phyloP scores from a whole-genome alignment of 208 protist genomes.

The Leishmania martiniquensis region DNA sequence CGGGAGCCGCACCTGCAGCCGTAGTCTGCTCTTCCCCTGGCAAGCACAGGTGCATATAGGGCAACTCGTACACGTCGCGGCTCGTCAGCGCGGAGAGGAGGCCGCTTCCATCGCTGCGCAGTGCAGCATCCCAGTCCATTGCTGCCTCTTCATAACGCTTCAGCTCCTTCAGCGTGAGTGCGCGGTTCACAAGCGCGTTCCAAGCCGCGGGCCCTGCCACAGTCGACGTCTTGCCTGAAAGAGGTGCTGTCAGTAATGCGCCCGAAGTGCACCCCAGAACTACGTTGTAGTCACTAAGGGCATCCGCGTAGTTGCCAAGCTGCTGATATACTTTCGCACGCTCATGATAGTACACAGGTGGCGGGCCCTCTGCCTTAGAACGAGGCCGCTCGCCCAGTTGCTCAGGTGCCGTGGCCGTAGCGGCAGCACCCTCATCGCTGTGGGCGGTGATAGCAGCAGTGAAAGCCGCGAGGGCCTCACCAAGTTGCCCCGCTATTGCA shows the following conservation, averaged over 20 bases:
- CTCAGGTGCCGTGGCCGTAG: neutral
- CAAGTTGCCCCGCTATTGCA: conserved; percentile 26
- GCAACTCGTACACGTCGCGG: conserved; percentile 59
- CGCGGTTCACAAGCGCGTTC: conserved; percentile 78
- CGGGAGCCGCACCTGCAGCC: neutral
- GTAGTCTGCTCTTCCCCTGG: conserved; percentile 53
- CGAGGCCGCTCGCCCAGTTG: neutral
- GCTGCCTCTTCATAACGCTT: conserved; percentile 74
- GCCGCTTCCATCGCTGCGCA: conserved; percentile 48
- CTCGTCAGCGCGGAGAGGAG: conserved; percentile 51
- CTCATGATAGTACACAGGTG: conserved; percentile 68
- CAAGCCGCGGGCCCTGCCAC: conserved; percentile 12
- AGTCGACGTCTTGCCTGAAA: neutral
- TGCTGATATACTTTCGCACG: conserved; percentile 86
- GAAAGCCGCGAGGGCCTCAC: conserved; percentile 51
- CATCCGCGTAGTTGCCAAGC: conserved; percentile 48
- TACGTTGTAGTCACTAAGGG: conserved; percentile 77
- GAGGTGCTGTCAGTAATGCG: neutral
- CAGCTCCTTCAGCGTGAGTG: conserved; percentile 85
- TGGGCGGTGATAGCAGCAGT: conserved; percentile 46
- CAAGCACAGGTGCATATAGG: conserved; percentile 59
- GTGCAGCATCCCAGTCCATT: conserved; percentile 84
- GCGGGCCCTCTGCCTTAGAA: neutral
- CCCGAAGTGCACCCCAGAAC: conserved; percentile 44
- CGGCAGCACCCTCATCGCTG: conserved; percentile 1